These are phyloP conservation scores for Hymenochaete sp. DNA, from an alignment of 1,284 basidiomycete genomes.

Conservation along the genomic window DNA sequence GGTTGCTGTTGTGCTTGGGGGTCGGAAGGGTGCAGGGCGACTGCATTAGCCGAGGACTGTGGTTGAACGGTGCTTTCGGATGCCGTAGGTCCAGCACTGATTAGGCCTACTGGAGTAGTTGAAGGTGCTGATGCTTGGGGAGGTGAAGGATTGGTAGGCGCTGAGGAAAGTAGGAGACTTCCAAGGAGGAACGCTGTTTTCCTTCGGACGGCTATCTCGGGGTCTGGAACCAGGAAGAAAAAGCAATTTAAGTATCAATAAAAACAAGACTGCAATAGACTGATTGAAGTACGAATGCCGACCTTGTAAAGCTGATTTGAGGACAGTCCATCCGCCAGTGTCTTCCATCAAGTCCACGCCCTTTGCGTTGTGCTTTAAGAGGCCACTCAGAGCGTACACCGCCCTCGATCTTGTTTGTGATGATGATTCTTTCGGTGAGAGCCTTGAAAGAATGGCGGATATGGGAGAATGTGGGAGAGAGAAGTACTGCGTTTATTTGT, in stretches of 20 bases:
- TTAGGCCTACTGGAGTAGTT: too few species aligned
- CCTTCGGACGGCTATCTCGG: constrained; percentile 68
- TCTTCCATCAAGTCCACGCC: constrained; percentile 56
- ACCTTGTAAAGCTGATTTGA: constrained; percentile 60
- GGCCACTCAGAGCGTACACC: constrained; percentile 78
- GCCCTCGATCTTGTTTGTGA: constrained; percentile 68
- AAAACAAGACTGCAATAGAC: not conserved
- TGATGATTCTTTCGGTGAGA: constrained; percentile 44
- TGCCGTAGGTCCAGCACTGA: too few species aligned
- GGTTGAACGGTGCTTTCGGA: too few species aligned
- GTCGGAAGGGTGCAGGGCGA: constrained; percentile 19
- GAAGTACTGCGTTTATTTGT: constrained; percentile 50
- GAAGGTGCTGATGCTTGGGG: too few species aligned
- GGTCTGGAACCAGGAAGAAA: constrained; percentile 44
- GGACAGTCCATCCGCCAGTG: constrained; percentile 61
- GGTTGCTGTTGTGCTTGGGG: constrained; percentile 11
- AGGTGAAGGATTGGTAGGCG: constrained; percentile 19
- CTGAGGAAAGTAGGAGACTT: constrained; percentile 58
- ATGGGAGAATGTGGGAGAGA: constrained; percentile 50
- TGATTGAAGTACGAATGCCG: constrained; percentile 16
- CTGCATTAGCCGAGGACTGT: too few species aligned
- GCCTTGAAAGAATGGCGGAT: constrained; percentile 53
- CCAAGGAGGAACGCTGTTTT: constrained; percentile 84
- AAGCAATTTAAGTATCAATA: not conserved
- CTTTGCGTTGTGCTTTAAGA: constrained; percentile 74